Percentiles rank a stretch among this genome's conserved stretches.
Conservation (phyloP, 768 basidiomycete genomes). For the Tricholoma furcatifolium region DNA sequence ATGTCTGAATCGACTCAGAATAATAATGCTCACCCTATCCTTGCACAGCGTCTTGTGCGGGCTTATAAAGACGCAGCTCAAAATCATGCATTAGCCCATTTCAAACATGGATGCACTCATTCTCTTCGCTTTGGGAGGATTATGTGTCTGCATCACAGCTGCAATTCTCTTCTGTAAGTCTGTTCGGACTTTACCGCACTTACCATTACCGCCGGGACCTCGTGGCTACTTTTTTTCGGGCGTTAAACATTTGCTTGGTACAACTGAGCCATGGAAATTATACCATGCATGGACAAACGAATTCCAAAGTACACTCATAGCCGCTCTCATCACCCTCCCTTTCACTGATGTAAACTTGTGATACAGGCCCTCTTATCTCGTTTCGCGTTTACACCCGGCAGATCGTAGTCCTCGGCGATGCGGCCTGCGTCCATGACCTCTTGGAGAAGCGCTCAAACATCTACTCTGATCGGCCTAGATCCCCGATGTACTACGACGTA, state of each 20-base stretch:
- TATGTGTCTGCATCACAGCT: conserved; percentile 3
- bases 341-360: not conserved
- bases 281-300: conserved; percentile 23
- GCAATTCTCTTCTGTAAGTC: not conserved
- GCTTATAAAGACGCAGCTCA: conserved; percentile 4
- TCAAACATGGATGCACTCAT: conserved; percentile 8
- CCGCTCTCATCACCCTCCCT: not conserved
- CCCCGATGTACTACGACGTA: conserved; percentile 42
- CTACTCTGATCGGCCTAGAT: conserved; percentile 55
- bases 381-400: conserved; percentile 43
- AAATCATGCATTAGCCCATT: not conserved
- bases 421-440: conserved; percentile 41
- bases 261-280: conserved; percentile 26
- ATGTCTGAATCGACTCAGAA: too few relatives aligned
- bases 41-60: conserved; percentile 3
- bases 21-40: too few relatives aligned
- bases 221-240: conserved; percentile 21
- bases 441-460: conserved; percentile 49
- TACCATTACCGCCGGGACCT: conserved; percentile 29
- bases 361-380: conserved; percentile 44
- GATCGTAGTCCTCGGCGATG: conserved; percentile 49
- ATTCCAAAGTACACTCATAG: conserved; percentile 17
- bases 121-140: conserved; percentile 1
- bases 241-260: conserved; percentile 20
- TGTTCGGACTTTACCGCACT: not conserved